Base-by-base conservation (phyloP, 1,284 basidiomycete species). In the Irpex sp. region DNA sequence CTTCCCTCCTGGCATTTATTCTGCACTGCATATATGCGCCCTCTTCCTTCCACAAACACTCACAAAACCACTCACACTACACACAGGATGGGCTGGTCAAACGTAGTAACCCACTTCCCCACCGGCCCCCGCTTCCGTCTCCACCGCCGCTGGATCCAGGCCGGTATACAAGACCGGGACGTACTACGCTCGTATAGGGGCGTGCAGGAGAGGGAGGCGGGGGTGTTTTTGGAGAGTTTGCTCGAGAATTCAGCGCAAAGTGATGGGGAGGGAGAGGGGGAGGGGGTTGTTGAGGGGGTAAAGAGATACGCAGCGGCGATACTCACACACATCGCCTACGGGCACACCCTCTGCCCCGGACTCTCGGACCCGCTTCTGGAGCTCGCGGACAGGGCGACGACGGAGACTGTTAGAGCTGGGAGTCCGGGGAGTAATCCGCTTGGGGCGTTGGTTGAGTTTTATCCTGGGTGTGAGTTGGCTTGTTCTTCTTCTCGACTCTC, bases 391-490 rank as follows among this genome's bases (percentile, higher is more conserved):
- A 57, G 62, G 18, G 64, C 67, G 1, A 65, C 67, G 3, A 62
- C 56, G 1, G 66, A 65, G 49, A 67, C 65, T 6, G 64, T 67
- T 3, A 51, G 61, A 28, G 65, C 64, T 12, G 69, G 67, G 7
- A 66, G 66, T 39, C 64, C 67, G 2, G 72, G 67, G 16, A 66
- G 67, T 23, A 54, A 54, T 4, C 52, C 52, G 10, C 12, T 54
- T 28, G 52, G 52, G 28, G 16, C 28, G 62, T 71, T 84, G 57
- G 82, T 84, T 4, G 83, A 85, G 69, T 83, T 82, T 66, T 81
- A 45, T 45, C 39, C 39, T 45, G 39, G 39, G 39, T 45, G 39
- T 45, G 39, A 45, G 39, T 45, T 45, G 3, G 0, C 5, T 42
- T 4, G 12, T 45, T n/a, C 12, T 45, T n/a, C 39, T 3, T 42